phyloP scores from a whole-genome alignment of 352 stramenopile genomes.

The Chrysophaeum taylorii region DNA sequence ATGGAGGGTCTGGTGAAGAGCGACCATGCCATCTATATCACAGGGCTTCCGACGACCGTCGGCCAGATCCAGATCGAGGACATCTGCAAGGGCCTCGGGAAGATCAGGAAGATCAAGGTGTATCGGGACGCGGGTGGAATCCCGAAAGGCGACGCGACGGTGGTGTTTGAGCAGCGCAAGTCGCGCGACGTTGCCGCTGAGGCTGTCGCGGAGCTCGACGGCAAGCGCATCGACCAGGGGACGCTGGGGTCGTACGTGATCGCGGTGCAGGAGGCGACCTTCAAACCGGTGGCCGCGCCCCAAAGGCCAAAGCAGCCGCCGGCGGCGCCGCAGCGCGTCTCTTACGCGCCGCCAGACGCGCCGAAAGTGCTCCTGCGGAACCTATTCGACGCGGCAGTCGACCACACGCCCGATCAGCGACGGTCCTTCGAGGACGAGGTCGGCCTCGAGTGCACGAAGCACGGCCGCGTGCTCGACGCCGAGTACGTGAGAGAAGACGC shows the following conservation, averaged over 20 bases:
- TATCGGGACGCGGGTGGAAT: slow-evolving; percentile 1
- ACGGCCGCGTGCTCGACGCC: slow-evolving; percentile 7
- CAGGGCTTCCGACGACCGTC: not conserved
- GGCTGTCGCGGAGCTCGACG: not conserved
- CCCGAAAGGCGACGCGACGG: slow-evolving; percentile 1
- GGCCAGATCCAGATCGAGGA: slow-evolving; percentile 8
- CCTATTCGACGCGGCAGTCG: not conserved
- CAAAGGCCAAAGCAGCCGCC: not conserved
- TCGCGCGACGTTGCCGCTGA: not conserved
- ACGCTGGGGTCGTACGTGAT: not conserved
- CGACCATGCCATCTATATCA: slow-evolving; percentile 12
- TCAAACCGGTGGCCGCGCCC: not conserved
- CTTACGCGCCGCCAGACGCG: not conserved
- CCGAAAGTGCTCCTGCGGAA: not conserved
- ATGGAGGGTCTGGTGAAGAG: too few relatives aligned
- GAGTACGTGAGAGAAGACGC: not conserved
- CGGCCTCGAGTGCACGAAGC: not conserved
- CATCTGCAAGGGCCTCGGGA: slow-evolving; percentile 3
- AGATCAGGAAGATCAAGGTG: slow-evolving; percentile 8
- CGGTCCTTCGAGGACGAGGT: not conserved
- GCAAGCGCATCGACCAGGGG: not conserved
- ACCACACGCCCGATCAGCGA: not conserved
- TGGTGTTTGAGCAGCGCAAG: not conserved
- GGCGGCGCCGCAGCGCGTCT: not conserved
- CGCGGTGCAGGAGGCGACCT: not conserved